Evolutionary conservation across 2,329 filamentous ascomycete genomes (phyloP).

Genomic region (Beauveria scarabaeidicola): DNA sequence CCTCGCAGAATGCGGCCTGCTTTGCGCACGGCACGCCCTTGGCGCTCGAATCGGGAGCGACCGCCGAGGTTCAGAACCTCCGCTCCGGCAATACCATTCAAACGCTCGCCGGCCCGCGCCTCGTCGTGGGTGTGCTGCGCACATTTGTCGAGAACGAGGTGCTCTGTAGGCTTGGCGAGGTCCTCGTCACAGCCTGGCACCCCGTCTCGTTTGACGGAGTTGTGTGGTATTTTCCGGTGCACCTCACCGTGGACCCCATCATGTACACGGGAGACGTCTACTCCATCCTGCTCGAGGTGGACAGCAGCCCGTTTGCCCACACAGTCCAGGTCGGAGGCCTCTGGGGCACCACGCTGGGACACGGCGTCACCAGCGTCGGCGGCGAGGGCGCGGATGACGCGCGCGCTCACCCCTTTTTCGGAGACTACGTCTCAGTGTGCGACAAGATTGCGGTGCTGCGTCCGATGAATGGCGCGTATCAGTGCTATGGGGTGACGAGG

Average conservation of each 20-base stretch:
- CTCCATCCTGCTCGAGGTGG: slow-evolving; percentile 47
- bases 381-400: slow-evolving; percentile 14
- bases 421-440: slow-evolving; percentile 36
- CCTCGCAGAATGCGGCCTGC: neutral
- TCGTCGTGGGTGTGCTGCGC: slow-evolving; percentile 42
- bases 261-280: slow-evolving; percentile 45
- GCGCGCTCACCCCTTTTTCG: slow-evolving; percentile 46
- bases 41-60: neutral
- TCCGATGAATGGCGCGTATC: slow-evolving; percentile 30
- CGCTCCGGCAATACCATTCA: slow-evolving; percentile 36
- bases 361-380: slow-evolving; percentile 34
- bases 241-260: slow-evolving; percentile 24
- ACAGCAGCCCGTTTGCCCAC: slow-evolving; percentile 36
- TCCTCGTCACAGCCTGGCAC: slow-evolving; percentile 53
- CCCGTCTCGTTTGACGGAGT: slow-evolving; percentile 36
- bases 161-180: slow-evolving; percentile 36
- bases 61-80: slow-evolving; percentile 34
- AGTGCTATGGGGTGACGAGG: slow-evolving; percentile 34
- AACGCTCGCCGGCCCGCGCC: slow-evolving; percentile 40
- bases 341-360: slow-evolving; percentile 51
- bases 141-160: slow-evolving; percentile 31
- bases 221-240: slow-evolving; percentile 39
- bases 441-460: slow-evolving; percentile 29
- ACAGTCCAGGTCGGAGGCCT: slow-evolving; percentile 36
- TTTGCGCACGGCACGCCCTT: neutral